Percentiles rank a stretch among this genome's conserved stretches.
Evolutionary conservation across 2,329 filamentous ascomycete genomes (phyloP).

Genomic region (Botryotinia convoluta): DNA sequence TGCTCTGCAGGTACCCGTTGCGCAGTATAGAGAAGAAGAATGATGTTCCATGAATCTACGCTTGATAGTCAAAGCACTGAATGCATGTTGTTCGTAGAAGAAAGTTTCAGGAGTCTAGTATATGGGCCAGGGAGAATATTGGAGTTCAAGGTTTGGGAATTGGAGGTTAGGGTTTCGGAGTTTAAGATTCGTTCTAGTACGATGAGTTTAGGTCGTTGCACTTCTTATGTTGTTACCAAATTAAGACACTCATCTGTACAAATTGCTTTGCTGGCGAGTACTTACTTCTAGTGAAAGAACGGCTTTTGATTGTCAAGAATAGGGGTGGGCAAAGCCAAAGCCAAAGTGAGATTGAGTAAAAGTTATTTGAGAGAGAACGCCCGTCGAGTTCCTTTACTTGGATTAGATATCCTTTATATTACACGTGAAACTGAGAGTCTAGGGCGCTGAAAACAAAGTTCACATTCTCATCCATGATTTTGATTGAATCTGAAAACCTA

Average conservation of each 20-base stretch:
- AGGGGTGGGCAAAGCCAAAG: too few species aligned
- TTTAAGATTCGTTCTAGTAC: not conserved
- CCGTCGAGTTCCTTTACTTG: too few species aligned
- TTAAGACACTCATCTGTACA: not conserved
- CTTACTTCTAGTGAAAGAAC: not conserved
- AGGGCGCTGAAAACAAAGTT: too few species aligned
- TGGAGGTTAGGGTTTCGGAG: not conserved
- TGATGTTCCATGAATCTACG: not conserved
- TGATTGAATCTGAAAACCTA: not conserved
- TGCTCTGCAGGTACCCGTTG: too few species aligned
- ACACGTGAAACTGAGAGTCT: too few species aligned
- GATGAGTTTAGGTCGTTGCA: not conserved
- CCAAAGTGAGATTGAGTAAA: too few species aligned
- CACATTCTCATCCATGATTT: not conserved
- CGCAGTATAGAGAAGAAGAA: not conserved
- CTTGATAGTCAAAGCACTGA: not conserved
- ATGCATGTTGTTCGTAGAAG: not conserved
- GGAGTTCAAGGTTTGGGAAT: not conserved
- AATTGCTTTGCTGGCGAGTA: not conserved
- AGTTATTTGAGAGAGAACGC: too few species aligned
- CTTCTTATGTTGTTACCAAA: not conserved
- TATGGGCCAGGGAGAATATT: not conserved
- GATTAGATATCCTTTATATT: too few species aligned
- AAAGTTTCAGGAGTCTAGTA: not conserved
- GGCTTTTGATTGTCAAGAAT: not conserved